Conservation (phyloP, 2,329 filamentous ascomycete genomes). For the Phialophora tarda region DNA sequence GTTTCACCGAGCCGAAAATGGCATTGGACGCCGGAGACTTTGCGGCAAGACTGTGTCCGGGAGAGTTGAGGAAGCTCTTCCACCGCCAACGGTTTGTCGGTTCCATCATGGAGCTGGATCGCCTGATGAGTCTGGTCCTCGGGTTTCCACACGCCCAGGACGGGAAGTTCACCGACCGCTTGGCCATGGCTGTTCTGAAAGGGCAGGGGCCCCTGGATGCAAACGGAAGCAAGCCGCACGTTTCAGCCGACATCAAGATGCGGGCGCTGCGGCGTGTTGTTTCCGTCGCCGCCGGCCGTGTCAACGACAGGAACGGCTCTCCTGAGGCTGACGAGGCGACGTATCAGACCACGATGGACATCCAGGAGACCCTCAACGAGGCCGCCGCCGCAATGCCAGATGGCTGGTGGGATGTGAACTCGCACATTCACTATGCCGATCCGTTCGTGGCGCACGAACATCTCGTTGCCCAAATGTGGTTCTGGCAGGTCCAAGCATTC, state of each 20-base stretch:
- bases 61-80: constrained; percentile 22
- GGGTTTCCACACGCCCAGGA: constrained; percentile 37
- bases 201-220: constrained; percentile 8
- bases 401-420: constrained; percentile 33
- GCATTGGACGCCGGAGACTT: constrained; percentile 9
- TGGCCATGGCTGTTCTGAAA: constrained; percentile 33
- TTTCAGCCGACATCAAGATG: constrained; percentile 32
- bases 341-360: constrained; percentile 26
- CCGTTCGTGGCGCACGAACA: constrained; percentile 31
- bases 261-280: constrained; percentile 35
- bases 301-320: constrained; percentile 35
- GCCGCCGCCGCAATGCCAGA: constrained; percentile 32
- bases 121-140: constrained; percentile 36
- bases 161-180: constrained; percentile 34
- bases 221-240: constrained; percentile 5
- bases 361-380: constrained; percentile 28
- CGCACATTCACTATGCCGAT: constrained; percentile 24
- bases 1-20: constrained; percentile 26
- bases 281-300: constrained; percentile 32
- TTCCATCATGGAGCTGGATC: constrained; percentile 36
- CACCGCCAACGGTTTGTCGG: constrained; percentile 36
- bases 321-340: constrained; percentile 19
- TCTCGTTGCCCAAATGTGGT: constrained; percentile 37
- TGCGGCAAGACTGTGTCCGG: constrained; percentile 12
- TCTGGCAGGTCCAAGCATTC: constrained; percentile 38